These are phyloP conservation scores for Aspergillus sojae DNA, from an alignment of 2,329 filamentous ascomycete species.

Conservation along the genomic window DNA sequence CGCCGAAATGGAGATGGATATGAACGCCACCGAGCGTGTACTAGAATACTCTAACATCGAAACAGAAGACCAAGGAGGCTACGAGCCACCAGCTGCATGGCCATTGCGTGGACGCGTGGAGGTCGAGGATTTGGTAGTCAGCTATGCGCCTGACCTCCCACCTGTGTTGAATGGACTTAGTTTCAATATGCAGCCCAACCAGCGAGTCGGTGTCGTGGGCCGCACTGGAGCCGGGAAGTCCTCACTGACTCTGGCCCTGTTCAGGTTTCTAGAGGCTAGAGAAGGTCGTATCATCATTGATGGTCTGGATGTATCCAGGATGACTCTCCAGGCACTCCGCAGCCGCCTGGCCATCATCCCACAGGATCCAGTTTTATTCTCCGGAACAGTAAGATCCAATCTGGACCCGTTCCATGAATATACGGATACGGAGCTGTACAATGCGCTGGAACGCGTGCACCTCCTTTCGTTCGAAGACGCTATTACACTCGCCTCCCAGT, in stretches of 20 bases:
- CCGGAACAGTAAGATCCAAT: constrained; percentile 74
- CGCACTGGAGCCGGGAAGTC: constrained; percentile 35
- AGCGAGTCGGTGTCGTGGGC: constrained; percentile 32
- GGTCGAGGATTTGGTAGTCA: constrained; percentile 70
- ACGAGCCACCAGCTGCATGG: constrained; percentile 70
- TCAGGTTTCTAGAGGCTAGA: constrained; percentile 27
- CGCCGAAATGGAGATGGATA: constrained; percentile 72
- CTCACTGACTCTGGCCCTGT: constrained; percentile 28
- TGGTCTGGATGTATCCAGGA: constrained; percentile 51
- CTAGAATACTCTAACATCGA: constrained; percentile 72
- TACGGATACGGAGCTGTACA: constrained; percentile 67
- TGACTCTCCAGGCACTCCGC: constrained; percentile 59
- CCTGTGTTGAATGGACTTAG: constrained; percentile 23
- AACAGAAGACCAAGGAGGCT: constrained; percentile 67
- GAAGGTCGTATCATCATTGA: constrained; percentile 30
- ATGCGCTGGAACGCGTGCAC: constrained; percentile 71
- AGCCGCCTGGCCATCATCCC: constrained; percentile 77
- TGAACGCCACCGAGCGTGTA: constrained; percentile 77
- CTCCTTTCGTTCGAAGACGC: constrained; percentile 55
- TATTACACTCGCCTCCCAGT: constrained; percentile 22
- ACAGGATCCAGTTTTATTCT: constrained; percentile 80
- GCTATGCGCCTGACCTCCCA: constrained; percentile 70
- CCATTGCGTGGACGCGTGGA: constrained; percentile 72
- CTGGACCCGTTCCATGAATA: constrained; percentile 75
- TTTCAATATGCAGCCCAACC: constrained; percentile 25